Conservation (phyloP, 305 asterid genomes). For the Nicotiana rustica region DNA sequence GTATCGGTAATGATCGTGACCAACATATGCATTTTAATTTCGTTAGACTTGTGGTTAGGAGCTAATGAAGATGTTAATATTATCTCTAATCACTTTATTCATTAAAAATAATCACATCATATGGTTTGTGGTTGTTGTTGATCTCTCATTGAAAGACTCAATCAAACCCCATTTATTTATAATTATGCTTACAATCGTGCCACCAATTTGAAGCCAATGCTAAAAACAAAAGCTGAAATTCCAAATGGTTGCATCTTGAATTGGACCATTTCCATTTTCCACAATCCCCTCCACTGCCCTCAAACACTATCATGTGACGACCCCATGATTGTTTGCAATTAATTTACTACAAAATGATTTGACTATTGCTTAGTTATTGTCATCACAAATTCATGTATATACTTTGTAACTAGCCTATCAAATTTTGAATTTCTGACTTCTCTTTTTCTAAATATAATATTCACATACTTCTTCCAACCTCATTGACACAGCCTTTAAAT, state of each 20-base stretch:
- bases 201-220: slow-evolving; percentile 34
- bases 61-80: slow-evolving; percentile 33
- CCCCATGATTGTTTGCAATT: not conserved
- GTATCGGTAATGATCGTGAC: not conserved
- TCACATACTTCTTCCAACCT: not conserved
- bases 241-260: not conserved
- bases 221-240: not conserved
- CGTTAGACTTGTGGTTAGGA: not conserved
- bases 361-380: not conserved
- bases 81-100: slow-evolving; percentile 1
- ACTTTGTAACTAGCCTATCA: no score
- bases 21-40: not conserved
- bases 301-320: slow-evolving; percentile 35
- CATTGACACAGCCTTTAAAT: not conserved
- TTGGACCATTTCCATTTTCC: slow-evolving; percentile 10
- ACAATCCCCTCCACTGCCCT: not conserved
- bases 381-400: not conserved
- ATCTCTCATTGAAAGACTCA: slow-evolving; percentile 33
- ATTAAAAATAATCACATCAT: not conserved
- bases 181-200: slow-evolving; percentile 12
- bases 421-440: not conserved
- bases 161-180: slow-evolving; percentile 30
- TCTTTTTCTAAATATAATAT: not conserved
- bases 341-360: not conserved
- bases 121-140: slow-evolving; percentile 35